phyloP scores from a whole-genome alignment of 192 early-diverging fungal species.

The Chytriomyces sp. region DNA sequence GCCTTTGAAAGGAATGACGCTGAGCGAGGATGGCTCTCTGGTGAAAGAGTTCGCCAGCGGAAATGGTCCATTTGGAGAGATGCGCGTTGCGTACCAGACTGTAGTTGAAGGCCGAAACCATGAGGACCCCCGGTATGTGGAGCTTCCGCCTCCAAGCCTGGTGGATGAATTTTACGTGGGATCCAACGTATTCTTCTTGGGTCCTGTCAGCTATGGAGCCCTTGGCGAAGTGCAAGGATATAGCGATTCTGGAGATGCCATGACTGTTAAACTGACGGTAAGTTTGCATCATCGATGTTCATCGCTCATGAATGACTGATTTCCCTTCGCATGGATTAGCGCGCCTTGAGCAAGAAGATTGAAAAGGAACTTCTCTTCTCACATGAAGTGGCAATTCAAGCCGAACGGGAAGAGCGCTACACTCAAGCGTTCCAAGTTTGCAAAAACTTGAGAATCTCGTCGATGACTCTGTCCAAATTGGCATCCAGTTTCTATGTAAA shows the following conservation, averaged over 20 bases:
- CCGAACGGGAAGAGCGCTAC: conserved; percentile 54
- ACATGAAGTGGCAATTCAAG: conserved; percentile 41
- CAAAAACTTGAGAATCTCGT: conserved; percentile 66
- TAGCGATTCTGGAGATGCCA: conserved; percentile 22
- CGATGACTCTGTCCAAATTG: conserved; percentile 79
- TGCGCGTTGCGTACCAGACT: conserved; percentile 65
- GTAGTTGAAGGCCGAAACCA: conserved; percentile 58
- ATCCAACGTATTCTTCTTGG: conserved; percentile 82
- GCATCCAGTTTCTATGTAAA: conserved; percentile 81
- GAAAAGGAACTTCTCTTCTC: conserved; percentile 37
- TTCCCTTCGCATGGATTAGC: not conserved
- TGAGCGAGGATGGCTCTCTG: conserved; percentile 71
- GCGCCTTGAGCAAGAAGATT: conserved; percentile 28
- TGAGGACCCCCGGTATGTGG: conserved; percentile 75
- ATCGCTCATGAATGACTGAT: not conserved
- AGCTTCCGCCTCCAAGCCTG: conserved; percentile 71
- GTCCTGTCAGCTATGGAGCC: conserved; percentile 73
- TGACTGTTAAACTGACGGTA: conserved; percentile 31
- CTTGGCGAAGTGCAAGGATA: conserved; percentile 67
- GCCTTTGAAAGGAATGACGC: conserved; percentile 48
- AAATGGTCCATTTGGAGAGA: conserved; percentile 15
- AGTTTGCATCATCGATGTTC: not conserved
- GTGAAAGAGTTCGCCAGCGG: conserved; percentile 69
- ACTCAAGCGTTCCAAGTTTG: conserved; percentile 70
- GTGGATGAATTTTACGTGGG: conserved; percentile 73